phyloP scores from a whole-genome alignment of 2,329 filamentous ascomycete genomes.

The Balansia obtecta region DNA sequence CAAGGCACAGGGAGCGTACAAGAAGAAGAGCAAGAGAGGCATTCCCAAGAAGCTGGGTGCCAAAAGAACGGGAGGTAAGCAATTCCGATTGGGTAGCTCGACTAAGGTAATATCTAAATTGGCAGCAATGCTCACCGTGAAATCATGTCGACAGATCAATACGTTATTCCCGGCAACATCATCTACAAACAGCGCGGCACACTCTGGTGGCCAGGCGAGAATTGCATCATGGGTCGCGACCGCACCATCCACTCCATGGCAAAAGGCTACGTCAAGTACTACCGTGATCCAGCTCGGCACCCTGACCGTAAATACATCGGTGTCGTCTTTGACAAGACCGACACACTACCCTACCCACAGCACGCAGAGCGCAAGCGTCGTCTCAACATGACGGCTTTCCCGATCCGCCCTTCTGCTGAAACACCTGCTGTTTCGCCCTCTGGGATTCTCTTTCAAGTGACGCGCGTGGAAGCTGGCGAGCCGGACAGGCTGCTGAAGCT shows the following conservation, averaged over 20 bases:
- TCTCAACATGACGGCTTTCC: slow-evolving; percentile 56
- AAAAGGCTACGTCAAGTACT: slow-evolving; percentile 91
- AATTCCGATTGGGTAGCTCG: neutral
- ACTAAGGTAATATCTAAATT: neutral
- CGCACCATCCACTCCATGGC: slow-evolving; percentile 87
- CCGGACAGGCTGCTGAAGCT: slow-evolving; percentile 37
- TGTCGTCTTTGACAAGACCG: slow-evolving; percentile 72
- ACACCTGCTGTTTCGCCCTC: slow-evolving; percentile 33
- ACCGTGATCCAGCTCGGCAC: slow-evolving; percentile 72
- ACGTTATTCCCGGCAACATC: slow-evolving; percentile 91
- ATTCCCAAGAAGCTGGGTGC: slow-evolving; percentile 78
- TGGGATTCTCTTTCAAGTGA: slow-evolving; percentile 35
- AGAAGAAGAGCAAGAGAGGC: slow-evolving; percentile 45
- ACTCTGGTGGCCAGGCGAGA: slow-evolving; percentile 89
- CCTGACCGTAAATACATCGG: slow-evolving; percentile 91
- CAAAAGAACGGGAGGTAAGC: slow-evolving; percentile 77
- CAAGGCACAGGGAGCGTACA: slow-evolving; percentile 58
- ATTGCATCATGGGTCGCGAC: slow-evolving; percentile 87
- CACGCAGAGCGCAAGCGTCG: slow-evolving; percentile 64
- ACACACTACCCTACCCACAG: slow-evolving; percentile 63
- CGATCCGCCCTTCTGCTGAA: slow-evolving; percentile 26
- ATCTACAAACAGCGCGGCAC: slow-evolving; percentile 95
- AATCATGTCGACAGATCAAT: slow-evolving; percentile 52
- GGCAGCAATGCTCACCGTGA: neutral
- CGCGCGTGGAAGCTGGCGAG: slow-evolving; percentile 27